These are phyloP conservation scores for Cyclostephanos tholiformis DNA, from an alignment of 108 stramenopile genomes.

Conservation along the genomic window DNA sequence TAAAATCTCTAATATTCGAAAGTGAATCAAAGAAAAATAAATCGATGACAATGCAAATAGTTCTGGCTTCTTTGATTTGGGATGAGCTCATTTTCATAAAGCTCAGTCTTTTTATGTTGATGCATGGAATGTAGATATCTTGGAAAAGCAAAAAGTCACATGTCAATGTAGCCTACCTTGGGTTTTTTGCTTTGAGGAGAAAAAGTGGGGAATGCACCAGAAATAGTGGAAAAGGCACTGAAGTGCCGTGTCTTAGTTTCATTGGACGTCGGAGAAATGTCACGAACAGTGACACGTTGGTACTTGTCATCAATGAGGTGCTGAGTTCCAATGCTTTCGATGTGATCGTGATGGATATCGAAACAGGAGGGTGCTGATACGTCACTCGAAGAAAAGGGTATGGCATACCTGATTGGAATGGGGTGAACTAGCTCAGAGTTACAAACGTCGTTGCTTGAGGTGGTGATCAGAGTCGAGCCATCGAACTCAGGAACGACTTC, in stretches of 20 bases:
- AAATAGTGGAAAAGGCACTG: background rate
- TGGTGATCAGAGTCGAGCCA: slow-evolving; percentile 6
- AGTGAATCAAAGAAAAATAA: background rate
- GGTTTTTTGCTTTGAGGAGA: background rate
- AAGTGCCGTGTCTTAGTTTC: background rate
- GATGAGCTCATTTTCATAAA: background rate
- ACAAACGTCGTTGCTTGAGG: background rate
- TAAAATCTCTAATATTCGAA: background rate
- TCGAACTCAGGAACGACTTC: slow-evolving; percentile 1
- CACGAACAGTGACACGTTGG: background rate
- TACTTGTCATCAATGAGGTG: slow-evolving; percentile 4
- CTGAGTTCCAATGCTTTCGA: background rate
- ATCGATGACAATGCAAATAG: background rate
- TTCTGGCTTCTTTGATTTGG: background rate
- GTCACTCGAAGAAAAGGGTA: slow-evolving; percentile 3
- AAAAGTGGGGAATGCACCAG: background rate
- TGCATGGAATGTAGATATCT: too few species aligned
- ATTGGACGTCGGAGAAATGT: background rate
- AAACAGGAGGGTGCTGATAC: background rate
- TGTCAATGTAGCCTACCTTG: background rate
- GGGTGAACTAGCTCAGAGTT: background rate
- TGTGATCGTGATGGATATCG: background rate
- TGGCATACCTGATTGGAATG: background rate
- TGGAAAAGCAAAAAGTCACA: background rate
- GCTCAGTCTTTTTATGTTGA: too few species aligned